Evolutionary conservation across 495 filamentous ascomycete species (phyloP), one percentile per base, ranked within the genome.

Genomic region (Polyplosphaeria fusca): DNA sequence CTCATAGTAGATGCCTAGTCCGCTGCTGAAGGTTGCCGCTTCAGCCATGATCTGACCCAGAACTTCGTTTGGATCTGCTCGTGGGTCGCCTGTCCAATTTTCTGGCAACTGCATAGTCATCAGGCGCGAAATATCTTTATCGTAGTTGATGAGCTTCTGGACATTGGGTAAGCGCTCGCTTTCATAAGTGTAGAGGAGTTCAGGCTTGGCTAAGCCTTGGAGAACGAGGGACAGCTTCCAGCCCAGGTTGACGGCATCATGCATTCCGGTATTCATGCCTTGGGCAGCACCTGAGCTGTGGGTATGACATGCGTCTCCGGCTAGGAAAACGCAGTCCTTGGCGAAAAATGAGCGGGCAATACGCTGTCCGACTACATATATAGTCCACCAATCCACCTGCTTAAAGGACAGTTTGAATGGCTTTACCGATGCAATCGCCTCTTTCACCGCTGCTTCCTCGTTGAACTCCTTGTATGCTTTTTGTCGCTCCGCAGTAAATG

Each of bases 341-440:
- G 58, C 54, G n/a, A 70, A 68, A 43, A 79, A 81, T 4, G 52
- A 60, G 12, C 68, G 64, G 1, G 80, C 80, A 18, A 82, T 65
- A 1, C 77, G 71, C 53, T 83, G 79, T 1, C 77, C 75, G 24
- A 82, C 79, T 1, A 70, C 73, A 53, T 82, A 81, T 37, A 81
- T 77, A 0, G 80, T 82, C 68, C 77, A 83, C 82, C 79, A 82
- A 58, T 82, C 78, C 11, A 76, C 69, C 9, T 69, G 64, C 35
- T 73, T 69, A 40, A 79, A 76, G 4, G 68, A 55, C 23, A 80
- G 50, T 1, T 47, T 61, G 54, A 79, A 80, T 0, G 77, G 77
- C 53, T 71, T 71, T 23, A 79, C 71, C 0, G 71, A 69, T 23
- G 65, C 71, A 14, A 76, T 71, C 2, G 77, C 75, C 59, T 79